Conservation (phyloP, 345 rosid species). For the Viola odorata region DNA sequence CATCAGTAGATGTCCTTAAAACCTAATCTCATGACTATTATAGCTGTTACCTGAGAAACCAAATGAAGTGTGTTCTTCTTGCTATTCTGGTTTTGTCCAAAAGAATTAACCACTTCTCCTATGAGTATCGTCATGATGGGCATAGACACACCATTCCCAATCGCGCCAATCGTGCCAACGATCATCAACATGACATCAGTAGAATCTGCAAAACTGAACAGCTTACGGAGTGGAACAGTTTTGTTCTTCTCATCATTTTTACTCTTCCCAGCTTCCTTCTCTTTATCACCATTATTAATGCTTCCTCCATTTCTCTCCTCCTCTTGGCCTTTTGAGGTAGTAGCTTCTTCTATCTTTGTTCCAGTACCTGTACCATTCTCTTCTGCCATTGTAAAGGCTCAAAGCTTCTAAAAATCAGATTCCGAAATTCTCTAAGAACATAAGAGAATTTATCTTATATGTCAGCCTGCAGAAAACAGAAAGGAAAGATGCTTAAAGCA, state of each 20-base stretch:
- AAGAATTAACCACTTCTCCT: conserved; percentile 33
- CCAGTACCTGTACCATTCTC: too few species aligned
- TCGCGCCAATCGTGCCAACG: conserved; percentile 27
- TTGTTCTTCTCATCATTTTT: background rate
- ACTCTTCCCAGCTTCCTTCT: background rate
- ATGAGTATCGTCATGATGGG: conserved; percentile 35
- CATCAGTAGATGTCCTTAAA: too few species aligned
- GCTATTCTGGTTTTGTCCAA: conserved; percentile 24
- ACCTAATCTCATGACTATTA: too few species aligned
- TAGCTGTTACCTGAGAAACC: conserved; percentile 29
- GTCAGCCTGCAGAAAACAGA: too few species aligned
- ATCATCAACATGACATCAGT: conserved; percentile 26
- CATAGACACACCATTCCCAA: conserved; percentile 28
- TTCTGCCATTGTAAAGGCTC: too few species aligned
- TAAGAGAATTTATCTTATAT: too few species aligned
- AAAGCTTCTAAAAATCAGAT: too few species aligned
- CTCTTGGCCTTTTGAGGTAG: background rate
- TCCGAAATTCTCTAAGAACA: too few species aligned
- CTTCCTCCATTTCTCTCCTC: background rate
- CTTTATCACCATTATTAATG: background rate
- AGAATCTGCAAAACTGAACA: conserved; percentile 38
- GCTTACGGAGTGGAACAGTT: conserved; percentile 30
- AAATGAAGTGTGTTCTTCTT: conserved; percentile 12
- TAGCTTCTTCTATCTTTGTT: background rate
- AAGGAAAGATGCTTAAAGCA: too few species aligned